Evolutionary conservation across 169 alveolate species (phyloP).

Genomic region (Plasmodium inui): DNA sequence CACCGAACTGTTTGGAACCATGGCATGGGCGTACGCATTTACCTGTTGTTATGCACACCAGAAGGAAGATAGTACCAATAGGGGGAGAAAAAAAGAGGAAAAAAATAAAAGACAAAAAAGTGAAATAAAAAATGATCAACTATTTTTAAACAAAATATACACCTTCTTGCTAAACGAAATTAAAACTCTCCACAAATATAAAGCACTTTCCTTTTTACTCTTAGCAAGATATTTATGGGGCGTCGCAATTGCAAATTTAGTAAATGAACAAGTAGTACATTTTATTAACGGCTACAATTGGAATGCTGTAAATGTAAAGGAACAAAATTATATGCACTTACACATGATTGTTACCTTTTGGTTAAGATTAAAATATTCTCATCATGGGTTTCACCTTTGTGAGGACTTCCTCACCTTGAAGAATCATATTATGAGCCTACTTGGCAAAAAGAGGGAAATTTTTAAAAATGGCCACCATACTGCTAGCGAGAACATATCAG

Average conservation of each 20-base stretch:
- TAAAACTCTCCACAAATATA: conserved; percentile 25
- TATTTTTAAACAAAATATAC: conserved; percentile 36
- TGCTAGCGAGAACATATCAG: conserved; percentile 12
- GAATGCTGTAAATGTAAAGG: conserved; percentile 23
- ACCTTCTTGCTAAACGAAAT: conserved; percentile 48
- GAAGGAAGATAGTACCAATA: neutral
- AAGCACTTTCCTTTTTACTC: conserved; percentile 38
- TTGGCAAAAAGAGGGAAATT: neutral
- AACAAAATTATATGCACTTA: conserved; percentile 65
- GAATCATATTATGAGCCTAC: conserved; percentile 21
- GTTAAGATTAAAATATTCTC: conserved; percentile 71
- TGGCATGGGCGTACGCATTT: conserved; percentile 78
- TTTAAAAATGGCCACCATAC: neutral
- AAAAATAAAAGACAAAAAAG: neutral
- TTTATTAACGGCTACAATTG: conserved; percentile 67
- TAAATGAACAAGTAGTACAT: conserved; percentile 15
- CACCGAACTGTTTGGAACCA: conserved; percentile 63
- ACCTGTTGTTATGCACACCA: conserved; percentile 6
- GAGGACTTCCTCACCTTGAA: conserved; percentile 10
- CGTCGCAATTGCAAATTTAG: conserved; percentile 38
- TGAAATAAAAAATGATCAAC: conserved; percentile 11
- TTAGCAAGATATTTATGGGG: conserved; percentile 75
- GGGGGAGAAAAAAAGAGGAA: neutral
- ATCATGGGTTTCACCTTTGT: conserved; percentile 2
- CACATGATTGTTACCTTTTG: conserved; percentile 73